phyloP scores from a whole-genome alignment of 164 flowering plant species.

The Brasenia schreberi region DNA sequence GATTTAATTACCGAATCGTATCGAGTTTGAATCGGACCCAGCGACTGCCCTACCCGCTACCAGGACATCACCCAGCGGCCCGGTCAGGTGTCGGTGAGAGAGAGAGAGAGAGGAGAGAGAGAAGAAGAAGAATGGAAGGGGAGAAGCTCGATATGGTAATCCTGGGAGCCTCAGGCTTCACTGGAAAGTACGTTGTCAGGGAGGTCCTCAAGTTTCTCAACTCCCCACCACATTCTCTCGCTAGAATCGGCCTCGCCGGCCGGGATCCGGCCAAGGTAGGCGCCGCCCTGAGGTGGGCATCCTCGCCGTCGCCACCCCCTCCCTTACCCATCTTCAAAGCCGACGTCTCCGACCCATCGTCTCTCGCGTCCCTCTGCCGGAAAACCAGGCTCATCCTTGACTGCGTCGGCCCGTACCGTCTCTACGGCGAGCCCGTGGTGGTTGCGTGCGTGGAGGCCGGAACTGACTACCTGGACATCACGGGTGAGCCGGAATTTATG shows the following conservation, averaged over 20 bases:
- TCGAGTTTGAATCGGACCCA: no score
- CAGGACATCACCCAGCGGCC: neutral
- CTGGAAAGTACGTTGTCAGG: constrained; percentile 63
- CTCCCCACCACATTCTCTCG: constrained; percentile 1
- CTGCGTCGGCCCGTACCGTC: constrained; percentile 80
- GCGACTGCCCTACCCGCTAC: neutral
- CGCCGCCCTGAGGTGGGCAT: constrained; percentile 54
- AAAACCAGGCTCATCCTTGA: constrained; percentile 47
- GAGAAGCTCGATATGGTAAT: constrained; percentile 37
- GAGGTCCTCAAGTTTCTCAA: constrained; percentile 65
- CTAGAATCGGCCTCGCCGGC: constrained; percentile 61
- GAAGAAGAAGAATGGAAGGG: neutral
- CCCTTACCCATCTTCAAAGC: constrained; percentile 47
- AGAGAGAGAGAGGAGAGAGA: no score
- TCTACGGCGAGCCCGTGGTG: constrained; percentile 64
- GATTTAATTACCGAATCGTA: no score
- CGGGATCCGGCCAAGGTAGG: constrained; percentile 28
- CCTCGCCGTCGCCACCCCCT: constrained; percentile 38
- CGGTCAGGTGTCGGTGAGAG: neutral
- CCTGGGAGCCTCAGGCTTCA: constrained; percentile 84
- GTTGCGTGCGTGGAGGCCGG: constrained; percentile 53
- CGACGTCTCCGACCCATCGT: constrained; percentile 38
- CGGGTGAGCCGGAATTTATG: constrained; percentile 90
- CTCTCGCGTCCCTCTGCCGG: constrained; percentile 37
- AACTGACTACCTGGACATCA: constrained; percentile 63